phyloP scores from a whole-genome alignment of 306 rosid species.

The Lathyrus aphaca region DNA sequence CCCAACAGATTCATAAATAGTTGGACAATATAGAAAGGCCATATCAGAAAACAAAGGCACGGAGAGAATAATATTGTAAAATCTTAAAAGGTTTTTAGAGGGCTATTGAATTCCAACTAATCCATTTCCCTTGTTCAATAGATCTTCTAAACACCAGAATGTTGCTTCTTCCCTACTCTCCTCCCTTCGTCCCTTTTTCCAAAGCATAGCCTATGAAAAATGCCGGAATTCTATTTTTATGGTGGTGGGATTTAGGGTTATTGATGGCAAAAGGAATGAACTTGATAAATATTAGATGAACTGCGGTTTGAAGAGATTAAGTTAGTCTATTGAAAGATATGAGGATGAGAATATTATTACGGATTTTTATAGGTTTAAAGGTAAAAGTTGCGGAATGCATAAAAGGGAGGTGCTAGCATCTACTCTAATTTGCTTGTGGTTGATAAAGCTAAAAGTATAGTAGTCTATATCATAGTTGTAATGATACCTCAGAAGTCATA shows the following conservation, averaged over 20 bases:
- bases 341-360: background rate
- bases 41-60: background rate
- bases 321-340: background rate
- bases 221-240: background rate
- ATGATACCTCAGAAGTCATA: background rate
- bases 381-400: background rate
- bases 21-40: background rate
- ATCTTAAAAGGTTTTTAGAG: background rate
- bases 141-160: background rate
- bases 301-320: background rate
- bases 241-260: conserved; percentile 1
- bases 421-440: background rate
- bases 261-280: background rate
- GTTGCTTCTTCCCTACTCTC: background rate
- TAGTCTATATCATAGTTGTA: background rate
- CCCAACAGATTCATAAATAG: background rate
- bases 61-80: too few species aligned
- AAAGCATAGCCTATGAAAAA: background rate
- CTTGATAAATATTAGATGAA: background rate
- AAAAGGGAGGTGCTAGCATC: background rate
- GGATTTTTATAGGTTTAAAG: conserved; percentile 3
- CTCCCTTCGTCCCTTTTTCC: background rate
- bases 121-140: background rate
- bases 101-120: background rate
- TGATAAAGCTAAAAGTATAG: background rate